Evolutionary conservation across 2,329 filamentous ascomycete genomes (phyloP).

Genomic region (Curvularia verruculosa): DNA sequence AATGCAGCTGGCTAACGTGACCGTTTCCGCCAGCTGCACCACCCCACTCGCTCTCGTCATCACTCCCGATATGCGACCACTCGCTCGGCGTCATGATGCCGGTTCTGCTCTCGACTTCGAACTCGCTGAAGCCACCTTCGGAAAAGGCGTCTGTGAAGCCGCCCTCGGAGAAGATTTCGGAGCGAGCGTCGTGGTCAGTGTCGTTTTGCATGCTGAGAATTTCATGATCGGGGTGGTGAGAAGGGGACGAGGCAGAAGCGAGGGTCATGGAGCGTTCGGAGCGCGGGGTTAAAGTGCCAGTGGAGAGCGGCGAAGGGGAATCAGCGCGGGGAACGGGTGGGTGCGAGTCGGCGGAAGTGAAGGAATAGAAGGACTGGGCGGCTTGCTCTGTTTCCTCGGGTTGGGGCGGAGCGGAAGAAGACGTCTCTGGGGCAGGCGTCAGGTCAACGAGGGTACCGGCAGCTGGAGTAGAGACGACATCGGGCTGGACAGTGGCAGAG

Average conservation of each 20-base stretch:
- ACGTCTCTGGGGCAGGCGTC: slow-evolving; percentile 33
- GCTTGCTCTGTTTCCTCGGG: slow-evolving; percentile 26
- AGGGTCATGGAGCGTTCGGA: slow-evolving; percentile 41
- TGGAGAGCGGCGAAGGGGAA: slow-evolving; percentile 27
- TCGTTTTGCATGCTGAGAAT: slow-evolving; percentile 45
- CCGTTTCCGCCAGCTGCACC: slow-evolving; percentile 32
- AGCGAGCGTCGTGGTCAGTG: slow-evolving; percentile 43
- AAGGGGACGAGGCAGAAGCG: slow-evolving; percentile 33
- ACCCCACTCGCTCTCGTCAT: slow-evolving; percentile 49
- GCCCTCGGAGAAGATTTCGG: slow-evolving; percentile 44
- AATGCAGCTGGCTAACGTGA: slow-evolving; percentile 32
- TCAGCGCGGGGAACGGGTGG: slow-evolving; percentile 5
- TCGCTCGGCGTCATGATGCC: slow-evolving; percentile 47
- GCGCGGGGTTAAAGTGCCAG: slow-evolving; percentile 48
- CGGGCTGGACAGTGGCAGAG: slow-evolving; percentile 39
- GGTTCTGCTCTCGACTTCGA: slow-evolving; percentile 16
- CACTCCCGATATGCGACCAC: slow-evolving; percentile 51
- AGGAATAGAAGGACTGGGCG: slow-evolving; percentile 48
- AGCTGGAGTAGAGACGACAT: slow-evolving; percentile 13
- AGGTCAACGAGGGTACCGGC: slow-evolving; percentile 41
- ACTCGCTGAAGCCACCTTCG: slow-evolving; percentile 43
- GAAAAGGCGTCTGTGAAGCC: slow-evolving; percentile 48
- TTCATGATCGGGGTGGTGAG: too few relatives aligned
- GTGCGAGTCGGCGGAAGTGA: slow-evolving; percentile 34
- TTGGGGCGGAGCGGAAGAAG: slow-evolving; percentile 19